phyloP scores from a whole-genome alignment of 2,329 filamentous ascomycete species.

The Beauveria sp. region DNA sequence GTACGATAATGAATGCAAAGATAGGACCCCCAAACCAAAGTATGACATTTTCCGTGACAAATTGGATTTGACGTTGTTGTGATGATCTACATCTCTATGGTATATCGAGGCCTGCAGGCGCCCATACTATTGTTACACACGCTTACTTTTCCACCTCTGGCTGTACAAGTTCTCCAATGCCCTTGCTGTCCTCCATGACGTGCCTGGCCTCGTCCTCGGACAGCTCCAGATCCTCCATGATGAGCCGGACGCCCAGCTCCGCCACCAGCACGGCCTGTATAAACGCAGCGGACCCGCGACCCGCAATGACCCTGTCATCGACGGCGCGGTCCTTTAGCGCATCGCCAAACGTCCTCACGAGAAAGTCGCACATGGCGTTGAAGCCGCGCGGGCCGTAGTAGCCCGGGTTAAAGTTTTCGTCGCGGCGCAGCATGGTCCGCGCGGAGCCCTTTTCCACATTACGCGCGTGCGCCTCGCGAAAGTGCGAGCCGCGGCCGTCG shows the following conservation, averaged over 20 bases:
- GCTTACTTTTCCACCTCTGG: conserved; percentile 13
- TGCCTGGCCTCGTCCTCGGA: conserved; percentile 34
- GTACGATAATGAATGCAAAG: conserved; percentile 16
- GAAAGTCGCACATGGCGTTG: conserved; percentile 61
- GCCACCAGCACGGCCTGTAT: conserved; percentile 72
- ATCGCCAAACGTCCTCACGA: conserved; percentile 52
- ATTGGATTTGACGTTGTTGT: background rate
- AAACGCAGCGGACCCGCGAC: conserved; percentile 58
- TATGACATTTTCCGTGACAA: background rate
- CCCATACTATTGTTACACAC: background rate
- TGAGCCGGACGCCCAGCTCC: conserved; percentile 51
- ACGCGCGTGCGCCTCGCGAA: conserved; percentile 46
- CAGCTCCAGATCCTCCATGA: conserved; percentile 48
- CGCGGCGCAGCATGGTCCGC: conserved; percentile 53
- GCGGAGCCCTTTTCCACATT: conserved; percentile 50
- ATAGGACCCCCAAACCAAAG: background rate
- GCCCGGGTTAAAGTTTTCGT: conserved; percentile 57
- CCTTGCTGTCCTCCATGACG: conserved; percentile 59
- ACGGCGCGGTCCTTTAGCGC: conserved; percentile 55
- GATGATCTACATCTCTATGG: background rate
- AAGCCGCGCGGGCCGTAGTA: conserved; percentile 78
- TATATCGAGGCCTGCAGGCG: background rate
- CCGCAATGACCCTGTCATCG: conserved; percentile 57
- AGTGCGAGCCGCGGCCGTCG: conserved; percentile 52
- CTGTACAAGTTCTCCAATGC: conserved; percentile 56